A percentile compares a stretch with the other conserved stretches of the same genome.
Conservation (phyloP, 352 stramenopile species). For the Globisporangium barbulae region DNA sequence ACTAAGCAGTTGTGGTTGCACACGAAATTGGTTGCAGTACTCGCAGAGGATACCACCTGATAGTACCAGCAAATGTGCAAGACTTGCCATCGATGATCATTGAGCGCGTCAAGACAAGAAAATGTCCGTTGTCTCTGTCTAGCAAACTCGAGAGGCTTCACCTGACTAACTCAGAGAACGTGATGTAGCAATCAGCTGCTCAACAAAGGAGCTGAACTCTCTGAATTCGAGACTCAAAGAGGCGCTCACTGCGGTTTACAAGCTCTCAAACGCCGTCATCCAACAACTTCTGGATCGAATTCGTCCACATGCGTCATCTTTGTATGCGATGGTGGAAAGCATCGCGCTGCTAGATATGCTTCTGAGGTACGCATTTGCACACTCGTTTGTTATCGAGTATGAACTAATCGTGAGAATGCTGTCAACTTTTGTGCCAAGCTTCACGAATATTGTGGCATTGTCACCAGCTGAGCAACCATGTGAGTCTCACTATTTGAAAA, state of each 20-base stretch:
- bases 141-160: background rate
- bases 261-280: conserved; percentile 85
- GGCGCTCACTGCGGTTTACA: conserved; percentile 81
- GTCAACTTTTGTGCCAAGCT: conserved; percentile 32
- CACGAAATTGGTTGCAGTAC: conserved; percentile 25
- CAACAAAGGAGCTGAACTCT: conserved; percentile 82
- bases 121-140: conserved; percentile 29
- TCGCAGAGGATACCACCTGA: conserved; percentile 70
- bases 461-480: conserved; percentile 73
- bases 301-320: conserved; percentile 52
- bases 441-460: conserved; percentile 84
- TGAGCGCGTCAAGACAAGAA: conserved; percentile 60
- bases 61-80: conserved; percentile 47
- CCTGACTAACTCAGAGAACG: conserved; percentile 8
- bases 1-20: background rate
- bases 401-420: conserved; percentile 2
- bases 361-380: conserved; percentile 45
- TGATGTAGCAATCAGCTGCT: conserved; percentile 72
- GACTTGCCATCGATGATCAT: conserved; percentile 61
- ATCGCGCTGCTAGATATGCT: conserved; percentile 92
- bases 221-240: conserved; percentile 84
- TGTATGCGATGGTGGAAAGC: conserved; percentile 89
- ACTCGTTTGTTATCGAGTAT: background rate
- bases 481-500: conserved; percentile 18
- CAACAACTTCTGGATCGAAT: conserved; percentile 83